Base-by-base conservation (phyloP, 75 land plant species). In the Azolla pinnata region DNA sequence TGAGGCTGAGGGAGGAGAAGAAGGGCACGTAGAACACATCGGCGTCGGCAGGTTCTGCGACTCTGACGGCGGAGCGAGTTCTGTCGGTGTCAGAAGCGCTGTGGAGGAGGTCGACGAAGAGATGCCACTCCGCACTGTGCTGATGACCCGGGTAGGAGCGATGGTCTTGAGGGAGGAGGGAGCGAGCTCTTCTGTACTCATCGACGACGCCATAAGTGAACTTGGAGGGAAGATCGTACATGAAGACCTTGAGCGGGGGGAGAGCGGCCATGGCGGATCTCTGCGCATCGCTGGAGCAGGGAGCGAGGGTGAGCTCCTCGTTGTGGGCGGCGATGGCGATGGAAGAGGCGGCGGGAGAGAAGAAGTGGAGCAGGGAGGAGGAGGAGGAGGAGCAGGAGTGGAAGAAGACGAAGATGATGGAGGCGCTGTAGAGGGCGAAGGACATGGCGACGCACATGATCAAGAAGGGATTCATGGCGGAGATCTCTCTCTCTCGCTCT, bases 21-120 rank as follows among this genome's bases (percentile, higher is more conserved):
- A 91, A 84, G 14, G 97, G 88, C 1, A 88, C 93, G 31, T 76
- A 91, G 69, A 91, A 84, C 19, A 91, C 67, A 35, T 91, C 93
- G 4, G 97, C 93, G 2, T 64, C 65, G 0, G 70, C 66, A 25
- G 86, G 86, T 33, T 80, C 61, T 7, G n/a, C 8, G 1, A 82
- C 85, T 27, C 76, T 31, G n/a, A 38, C 33, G 1, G 83, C 60
- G 20, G 79, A 67, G 1, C 34, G 59, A 3, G 50, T 24, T 23
- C 63, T 63, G 1, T 38, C 47, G 23, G 30, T 19, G 16, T 33
- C 45, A 1, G 62, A 59, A 1, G 68, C 48, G 38, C 14, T 30
- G n/a, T n/a, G n/a, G n/a, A n/a, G n/a, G 28, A 87, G 66, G 58
- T 87, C 84, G 25, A 78, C 18, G 75, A 83, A 84, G 29, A 87